phyloP scores from a whole-genome alignment of 495 filamentous ascomycete genomes.

The Penicillium crystallinum region DNA sequence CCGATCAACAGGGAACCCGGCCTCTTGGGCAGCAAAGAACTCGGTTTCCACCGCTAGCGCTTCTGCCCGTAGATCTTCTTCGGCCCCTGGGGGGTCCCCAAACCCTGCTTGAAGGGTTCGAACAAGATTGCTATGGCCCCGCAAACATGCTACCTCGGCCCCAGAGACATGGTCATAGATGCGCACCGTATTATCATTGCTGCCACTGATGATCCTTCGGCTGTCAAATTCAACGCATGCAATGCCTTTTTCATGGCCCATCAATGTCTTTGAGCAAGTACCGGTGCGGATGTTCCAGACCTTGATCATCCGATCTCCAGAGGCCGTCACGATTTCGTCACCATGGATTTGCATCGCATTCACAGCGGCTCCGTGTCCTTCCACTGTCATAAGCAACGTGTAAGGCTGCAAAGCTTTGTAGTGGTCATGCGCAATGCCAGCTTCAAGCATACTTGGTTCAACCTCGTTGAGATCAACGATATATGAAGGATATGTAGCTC shows the following conservation, averaged over 20 bases:
- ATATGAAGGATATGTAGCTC: constrained; percentile 47
- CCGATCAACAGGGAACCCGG: constrained; percentile 48
- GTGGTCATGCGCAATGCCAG: constrained; percentile 35
- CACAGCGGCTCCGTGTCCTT: constrained; percentile 84
- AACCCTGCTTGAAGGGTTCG: constrained; percentile 93
- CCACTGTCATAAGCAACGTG: constrained; percentile 69
- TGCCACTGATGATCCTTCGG: constrained; percentile 92
- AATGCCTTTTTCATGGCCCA: constrained; percentile 91
- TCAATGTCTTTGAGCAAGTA: constrained; percentile 64
- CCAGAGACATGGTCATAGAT: constrained; percentile 84
- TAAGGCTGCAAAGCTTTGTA: constrained; percentile 50
- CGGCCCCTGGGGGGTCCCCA: constrained; percentile 76
- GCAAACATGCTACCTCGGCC: constrained; percentile 81
- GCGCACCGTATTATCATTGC: constrained; percentile 89
- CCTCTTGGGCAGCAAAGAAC: constrained; percentile 64
- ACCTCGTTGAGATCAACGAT: constrained; percentile 51
- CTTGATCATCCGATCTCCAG: constrained; percentile 86
- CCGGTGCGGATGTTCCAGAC: constrained; percentile 88
- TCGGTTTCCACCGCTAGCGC: constrained; percentile 65
- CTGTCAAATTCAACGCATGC: constrained; percentile 97
- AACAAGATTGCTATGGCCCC: constrained; percentile 76
- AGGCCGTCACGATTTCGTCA: constrained; percentile 85
- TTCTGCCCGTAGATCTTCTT: constrained; percentile 63
- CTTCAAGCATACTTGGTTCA: constrained; percentile 38
- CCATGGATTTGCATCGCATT: constrained; percentile 92